Conservation (phyloP, 2,329 filamentous ascomycete species). For the Penicillium sp. region DNA sequence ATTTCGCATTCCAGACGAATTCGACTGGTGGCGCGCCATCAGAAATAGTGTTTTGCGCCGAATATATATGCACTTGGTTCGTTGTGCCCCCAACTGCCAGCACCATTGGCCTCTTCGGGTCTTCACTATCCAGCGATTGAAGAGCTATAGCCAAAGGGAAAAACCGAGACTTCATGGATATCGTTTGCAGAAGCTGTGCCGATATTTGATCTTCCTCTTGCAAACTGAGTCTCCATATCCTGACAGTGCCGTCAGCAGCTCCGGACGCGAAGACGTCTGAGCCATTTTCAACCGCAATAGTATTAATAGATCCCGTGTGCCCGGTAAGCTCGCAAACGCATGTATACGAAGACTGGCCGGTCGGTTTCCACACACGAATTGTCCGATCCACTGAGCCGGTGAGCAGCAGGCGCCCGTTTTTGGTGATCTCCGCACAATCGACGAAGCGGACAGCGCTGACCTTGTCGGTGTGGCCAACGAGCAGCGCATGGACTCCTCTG, state of each 20-base stretch:
- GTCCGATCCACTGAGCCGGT: slow-evolving; percentile 79
- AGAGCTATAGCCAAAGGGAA: slow-evolving; percentile 77
- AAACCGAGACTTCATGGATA: slow-evolving; percentile 70
- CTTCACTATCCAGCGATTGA: slow-evolving; percentile 52
- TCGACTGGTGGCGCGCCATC: slow-evolving; percentile 29
- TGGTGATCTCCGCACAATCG: slow-evolving; percentile 44
- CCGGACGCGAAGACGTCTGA: slow-evolving; percentile 54
- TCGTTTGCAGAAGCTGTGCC: slow-evolving; percentile 53
- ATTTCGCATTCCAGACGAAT: slow-evolving; percentile 70
- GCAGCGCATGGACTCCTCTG: slow-evolving; percentile 61
- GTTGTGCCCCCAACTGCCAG: slow-evolving; percentile 85
- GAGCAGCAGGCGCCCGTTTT: slow-evolving; percentile 56
- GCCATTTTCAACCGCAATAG: slow-evolving; percentile 47
- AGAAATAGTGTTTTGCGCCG: slow-evolving; percentile 45
- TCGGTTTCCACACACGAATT: slow-evolving; percentile 59
- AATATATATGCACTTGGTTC: slow-evolving; percentile 75
- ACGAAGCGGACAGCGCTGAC: slow-evolving; percentile 85
- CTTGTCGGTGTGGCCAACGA: slow-evolving; percentile 71
- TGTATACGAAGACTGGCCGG: slow-evolving; percentile 31
- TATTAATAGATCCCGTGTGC: slow-evolving; percentile 73
- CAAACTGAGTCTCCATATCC: slow-evolving; percentile 62
- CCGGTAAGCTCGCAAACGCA: slow-evolving; percentile 53
- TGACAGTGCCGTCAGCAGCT: slow-evolving; percentile 60
- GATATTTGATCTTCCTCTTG: slow-evolving; percentile 42
- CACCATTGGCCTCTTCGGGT: slow-evolving; percentile 50